Base-by-base conservation (phyloP, 2,329 filamentous ascomycete species). In the Phoma sp. region DNA sequence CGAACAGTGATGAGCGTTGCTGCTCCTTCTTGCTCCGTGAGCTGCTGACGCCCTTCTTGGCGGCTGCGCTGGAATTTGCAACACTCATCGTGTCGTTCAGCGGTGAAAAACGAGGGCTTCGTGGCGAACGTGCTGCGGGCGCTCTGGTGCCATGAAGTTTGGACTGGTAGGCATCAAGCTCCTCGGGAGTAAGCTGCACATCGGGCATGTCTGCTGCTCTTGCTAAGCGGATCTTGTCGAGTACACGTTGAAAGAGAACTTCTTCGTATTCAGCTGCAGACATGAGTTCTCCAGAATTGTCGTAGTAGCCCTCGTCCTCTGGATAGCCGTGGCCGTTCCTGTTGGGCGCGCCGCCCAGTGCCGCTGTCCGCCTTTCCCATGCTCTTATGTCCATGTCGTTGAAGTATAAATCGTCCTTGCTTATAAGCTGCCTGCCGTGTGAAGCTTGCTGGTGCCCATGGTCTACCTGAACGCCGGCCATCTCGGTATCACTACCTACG, bases 181-280 rank as follows among this genome's bases (percentile, higher is more conserved):
- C 93, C 49, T 89, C 86, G 68, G 88, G 85, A 64, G 84, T 92
- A 60, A 98, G 83, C 72, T 88, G 89, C 51, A 97, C 91, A 53
- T 96, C 90, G 39, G 83, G 81, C 74, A 88, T 89, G 60, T 92
- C 92, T 68, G 86, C 86, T 60, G 85, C 85, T 72, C 91, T 87
- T 15, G 93, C 92, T 62, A 87, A 85, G 61, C 88, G 85, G 70
- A 97, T 96, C 63, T 91, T 88, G 66, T 88, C 86, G 74, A 96
- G 78, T 36, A 93, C 93, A 61, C 86, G 86, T 62, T 92, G 88
- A 61, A 95, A 86, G 65, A 96, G 76, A 60, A 84, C 82, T 64
- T 94, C 89, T 72, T 96, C 91, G 54, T 90, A 86, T 66, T 75
- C 71, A 35, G 63, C 61, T 39, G 58, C 58, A 59, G 65, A 60